A percentile compares a stretch with the other conserved stretches of the same genome.
These are phyloP conservation scores for Wickerhamomyces bovis DNA, from an alignment of 805 yeast genomes.

Conservation along the genomic window DNA sequence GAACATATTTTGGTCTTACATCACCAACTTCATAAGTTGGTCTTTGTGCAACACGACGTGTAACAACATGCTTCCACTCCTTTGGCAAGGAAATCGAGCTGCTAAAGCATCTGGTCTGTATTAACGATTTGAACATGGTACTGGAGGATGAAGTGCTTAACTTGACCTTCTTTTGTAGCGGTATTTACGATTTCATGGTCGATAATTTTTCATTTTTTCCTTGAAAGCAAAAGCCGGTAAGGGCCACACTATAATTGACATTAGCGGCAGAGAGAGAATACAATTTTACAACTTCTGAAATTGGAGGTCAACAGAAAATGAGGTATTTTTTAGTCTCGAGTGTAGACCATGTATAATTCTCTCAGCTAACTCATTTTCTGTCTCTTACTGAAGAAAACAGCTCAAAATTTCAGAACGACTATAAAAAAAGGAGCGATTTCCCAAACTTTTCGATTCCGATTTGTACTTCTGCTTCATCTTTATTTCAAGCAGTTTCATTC, in stretches of 20 bases:
- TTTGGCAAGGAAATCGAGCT: constrained; percentile 10
- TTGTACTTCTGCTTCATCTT: too few relatives aligned
- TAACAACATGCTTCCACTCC: constrained; percentile 40
- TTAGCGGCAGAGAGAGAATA: neutral
- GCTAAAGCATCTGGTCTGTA: neutral
- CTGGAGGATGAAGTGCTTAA: neutral
- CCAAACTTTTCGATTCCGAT: too few relatives aligned
- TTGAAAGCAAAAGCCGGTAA: neutral
- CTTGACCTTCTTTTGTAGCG: neutral
- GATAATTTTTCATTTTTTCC: neutral
- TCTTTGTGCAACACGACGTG: constrained; percentile 38
- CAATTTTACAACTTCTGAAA: too few relatives aligned
- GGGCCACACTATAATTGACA: neutral
- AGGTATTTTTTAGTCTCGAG: too few relatives aligned
- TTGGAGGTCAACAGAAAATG: too few relatives aligned
- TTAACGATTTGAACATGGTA: neutral
- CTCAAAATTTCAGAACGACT: too few relatives aligned
- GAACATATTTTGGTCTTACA: constrained; percentile 39
- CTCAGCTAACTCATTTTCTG: too few relatives aligned
- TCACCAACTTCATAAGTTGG: constrained; percentile 51
- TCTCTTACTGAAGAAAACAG: too few relatives aligned
- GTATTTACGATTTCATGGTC: neutral
- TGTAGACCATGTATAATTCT: too few relatives aligned
- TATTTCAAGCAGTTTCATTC: too few relatives aligned
- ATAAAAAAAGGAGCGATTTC: too few relatives aligned